Percentiles rank a stretch among this genome's conserved stretches.
Evolutionary conservation across 1,284 basidiomycete species (phyloP).

Genomic region (Athelia sp.): DNA sequence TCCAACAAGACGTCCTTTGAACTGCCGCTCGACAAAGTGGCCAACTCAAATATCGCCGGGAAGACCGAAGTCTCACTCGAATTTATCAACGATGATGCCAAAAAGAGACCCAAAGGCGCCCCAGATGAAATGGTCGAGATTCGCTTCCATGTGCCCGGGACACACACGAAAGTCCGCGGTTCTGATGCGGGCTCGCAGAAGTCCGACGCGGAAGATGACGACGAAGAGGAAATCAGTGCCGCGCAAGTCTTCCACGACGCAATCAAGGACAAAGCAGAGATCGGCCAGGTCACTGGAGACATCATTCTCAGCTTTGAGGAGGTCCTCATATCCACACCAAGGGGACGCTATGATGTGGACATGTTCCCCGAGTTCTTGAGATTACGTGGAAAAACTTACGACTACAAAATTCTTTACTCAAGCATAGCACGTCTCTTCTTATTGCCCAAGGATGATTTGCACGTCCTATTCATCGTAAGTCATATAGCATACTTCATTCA

Average conservation of each 20-base stretch:
- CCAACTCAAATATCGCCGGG: constrained; percentile 97
- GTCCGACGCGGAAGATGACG: constrained; percentile 63
- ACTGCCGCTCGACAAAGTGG: constrained; percentile 81
- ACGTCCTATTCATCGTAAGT: constrained; percentile 89
- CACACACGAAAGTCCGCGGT: constrained; percentile 59
- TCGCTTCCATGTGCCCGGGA: constrained; percentile 93
- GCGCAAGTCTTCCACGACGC: constrained; percentile 96
- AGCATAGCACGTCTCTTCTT: constrained; percentile 91
- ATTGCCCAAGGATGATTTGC: constrained; percentile 94
- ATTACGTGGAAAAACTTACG: constrained; percentile 96
- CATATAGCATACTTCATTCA: constrained; percentile 1
- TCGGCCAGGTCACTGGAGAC: constrained; percentile 90
- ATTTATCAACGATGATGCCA: constrained; percentile 62
- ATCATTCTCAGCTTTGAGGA: constrained; percentile 96
- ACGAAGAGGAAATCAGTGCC: constrained; percentile 76
- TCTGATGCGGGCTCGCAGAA: constrained; percentile 78
- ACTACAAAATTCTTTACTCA: constrained; percentile 95
- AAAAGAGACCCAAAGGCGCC: constrained; percentile 41
- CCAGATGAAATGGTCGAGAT: constrained; percentile 95
- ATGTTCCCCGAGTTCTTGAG: constrained; percentile 95
- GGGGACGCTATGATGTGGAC: constrained; percentile 97
- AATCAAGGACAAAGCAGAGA: constrained; percentile 96
- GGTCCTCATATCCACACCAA: constrained; percentile 92
- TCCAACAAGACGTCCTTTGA: constrained; percentile 92
- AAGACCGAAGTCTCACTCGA: constrained; percentile 98